Base-by-base conservation (phyloP, 139 green algal species). In the Coccomyxa sp. region DNA sequence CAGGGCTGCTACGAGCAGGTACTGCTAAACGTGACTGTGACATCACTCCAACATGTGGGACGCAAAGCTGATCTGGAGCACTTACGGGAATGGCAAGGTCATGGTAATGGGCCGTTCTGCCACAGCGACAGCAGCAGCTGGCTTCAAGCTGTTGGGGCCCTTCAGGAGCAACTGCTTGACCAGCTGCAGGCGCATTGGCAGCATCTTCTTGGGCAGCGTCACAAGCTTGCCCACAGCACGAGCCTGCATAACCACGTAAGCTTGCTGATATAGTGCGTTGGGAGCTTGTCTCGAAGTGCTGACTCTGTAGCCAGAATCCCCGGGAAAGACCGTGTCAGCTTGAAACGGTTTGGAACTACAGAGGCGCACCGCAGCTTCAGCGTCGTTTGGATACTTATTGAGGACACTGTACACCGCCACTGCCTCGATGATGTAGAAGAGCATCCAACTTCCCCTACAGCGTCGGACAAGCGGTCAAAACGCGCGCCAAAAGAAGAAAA, bases 351-450 rank as follows among this genome's bases (percentile, higher is more conserved):
- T n/a, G n/a, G 38, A 51, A 51, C 3, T 11, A 7, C 7, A 51
- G 7, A 3, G 38, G 38, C 80, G 16, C 76, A 87, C 81, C 81
- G 81, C 81, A 58, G 77, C 80, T 30, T 82, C 27, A 23, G 59
- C n/a, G 63, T 89, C 86, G 63, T 89, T 58, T 13, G 79, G 76
- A 79, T 87, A 89, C 57, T 85, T 79, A 23, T 89, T 87, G 12
- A 95, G 82, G 18, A 93, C 89, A 13, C 87, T 74, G 18, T 90
- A 79, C 59, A 95, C 89, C 31, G 88, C 90, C 21, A 78, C 79
- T 1, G 88, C 92, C 85, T 95, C 92, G 18, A 95, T 85, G 13
- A 85, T 67, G 68, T 94, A 95, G 27, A 95, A 88, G 0, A 88
- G 4, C 0, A 90, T 58, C 91, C 90, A 95, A 76, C 74, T 84